Conservation (phyloP, 176 grass and related monocot species). For the Luzula sylvatica region DNA sequence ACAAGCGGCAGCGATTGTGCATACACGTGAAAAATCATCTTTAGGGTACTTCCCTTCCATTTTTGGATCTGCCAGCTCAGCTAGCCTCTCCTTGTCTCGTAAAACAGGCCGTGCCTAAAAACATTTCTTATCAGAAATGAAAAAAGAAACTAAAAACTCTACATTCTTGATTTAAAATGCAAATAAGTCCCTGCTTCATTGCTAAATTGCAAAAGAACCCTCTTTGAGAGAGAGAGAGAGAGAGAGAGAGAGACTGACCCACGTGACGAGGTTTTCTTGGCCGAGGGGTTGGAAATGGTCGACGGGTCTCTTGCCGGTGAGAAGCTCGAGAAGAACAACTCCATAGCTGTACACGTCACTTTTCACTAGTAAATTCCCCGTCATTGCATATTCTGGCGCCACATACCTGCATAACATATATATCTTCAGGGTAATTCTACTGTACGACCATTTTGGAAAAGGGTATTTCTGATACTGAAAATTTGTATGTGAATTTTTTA, state of each 20-base stretch:
- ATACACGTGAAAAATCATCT: slow-evolving; percentile 88
- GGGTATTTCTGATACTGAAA: too few relatives aligned
- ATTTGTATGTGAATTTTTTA: too few relatives aligned
- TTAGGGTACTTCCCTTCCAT: slow-evolving; percentile 62
- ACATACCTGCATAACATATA: slow-evolving; percentile 80
- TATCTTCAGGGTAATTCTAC: too few relatives aligned
- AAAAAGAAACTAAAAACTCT: too few relatives aligned
- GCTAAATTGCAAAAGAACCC: too few relatives aligned
- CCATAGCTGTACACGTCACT: slow-evolving; percentile 99
- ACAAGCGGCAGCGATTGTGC: slow-evolving; percentile 92
- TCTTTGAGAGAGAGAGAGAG: neutral
- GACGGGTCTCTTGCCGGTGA: slow-evolving; percentile 78
- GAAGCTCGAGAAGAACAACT: slow-evolving; percentile 90
- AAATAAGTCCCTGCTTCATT: too few relatives aligned
- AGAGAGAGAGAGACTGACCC: slow-evolving; percentile 49
- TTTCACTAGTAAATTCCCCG: slow-evolving; percentile 93
- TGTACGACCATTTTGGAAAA: too few relatives aligned
- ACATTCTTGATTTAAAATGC: too few relatives aligned
- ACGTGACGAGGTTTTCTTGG: slow-evolving; percentile 93
- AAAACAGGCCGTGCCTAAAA: slow-evolving; percentile 75
- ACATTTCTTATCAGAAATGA: neutral
- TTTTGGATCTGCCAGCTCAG: slow-evolving; percentile 68
- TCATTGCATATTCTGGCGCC: slow-evolving; percentile 98
- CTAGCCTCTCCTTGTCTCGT: slow-evolving; percentile 70
- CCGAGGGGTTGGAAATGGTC: slow-evolving; percentile 95